phyloP scores from a whole-genome alignment of 2,329 filamentous ascomycete species.

The Hysterium pulicare region DNA sequence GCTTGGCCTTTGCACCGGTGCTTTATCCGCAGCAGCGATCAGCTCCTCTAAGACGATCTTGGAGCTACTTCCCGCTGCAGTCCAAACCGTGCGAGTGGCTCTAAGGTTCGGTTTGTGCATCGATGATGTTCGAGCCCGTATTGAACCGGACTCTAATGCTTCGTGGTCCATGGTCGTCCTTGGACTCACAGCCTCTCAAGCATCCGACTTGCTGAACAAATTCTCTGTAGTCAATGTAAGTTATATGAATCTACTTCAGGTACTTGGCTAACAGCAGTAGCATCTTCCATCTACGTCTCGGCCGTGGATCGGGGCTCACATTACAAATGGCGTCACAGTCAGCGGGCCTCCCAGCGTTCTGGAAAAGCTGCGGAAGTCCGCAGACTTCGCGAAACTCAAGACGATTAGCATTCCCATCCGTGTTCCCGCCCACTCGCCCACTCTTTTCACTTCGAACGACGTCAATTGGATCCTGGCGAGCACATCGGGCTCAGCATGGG shows the following conservation, averaged over 20 bases:
- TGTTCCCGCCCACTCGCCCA: conserved; percentile 54
- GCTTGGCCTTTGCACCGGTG: neutral
- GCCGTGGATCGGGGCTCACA: conserved; percentile 52
- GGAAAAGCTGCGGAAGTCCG: conserved; percentile 41
- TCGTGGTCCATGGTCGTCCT: neutral
- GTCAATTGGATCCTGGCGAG: conserved; percentile 44
- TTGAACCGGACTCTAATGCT: neutral
- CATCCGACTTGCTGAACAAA: too few species aligned
- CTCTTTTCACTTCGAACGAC: conserved; percentile 48
- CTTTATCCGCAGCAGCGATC: neutral
- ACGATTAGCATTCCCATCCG: conserved; percentile 49
- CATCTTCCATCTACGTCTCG: too few species aligned
- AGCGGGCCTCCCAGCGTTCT: conserved; percentile 50
- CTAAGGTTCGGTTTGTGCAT: neutral
- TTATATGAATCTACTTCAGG: too few species aligned
- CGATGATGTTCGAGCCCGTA: neutral
- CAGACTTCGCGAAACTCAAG: conserved; percentile 44
- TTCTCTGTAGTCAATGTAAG: too few species aligned
- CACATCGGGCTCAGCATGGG: conserved; percentile 35
- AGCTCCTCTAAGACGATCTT: neutral
- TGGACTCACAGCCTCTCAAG: too few species aligned
- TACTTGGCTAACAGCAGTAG: too few species aligned
- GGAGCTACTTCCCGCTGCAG: neutral
- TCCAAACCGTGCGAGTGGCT: neutral
- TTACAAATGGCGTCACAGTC: conserved; percentile 51